These are phyloP conservation scores for Kwoniella bestiolae DNA, from an alignment of 768 basidiomycete genomes.

Conservation along the genomic window DNA sequence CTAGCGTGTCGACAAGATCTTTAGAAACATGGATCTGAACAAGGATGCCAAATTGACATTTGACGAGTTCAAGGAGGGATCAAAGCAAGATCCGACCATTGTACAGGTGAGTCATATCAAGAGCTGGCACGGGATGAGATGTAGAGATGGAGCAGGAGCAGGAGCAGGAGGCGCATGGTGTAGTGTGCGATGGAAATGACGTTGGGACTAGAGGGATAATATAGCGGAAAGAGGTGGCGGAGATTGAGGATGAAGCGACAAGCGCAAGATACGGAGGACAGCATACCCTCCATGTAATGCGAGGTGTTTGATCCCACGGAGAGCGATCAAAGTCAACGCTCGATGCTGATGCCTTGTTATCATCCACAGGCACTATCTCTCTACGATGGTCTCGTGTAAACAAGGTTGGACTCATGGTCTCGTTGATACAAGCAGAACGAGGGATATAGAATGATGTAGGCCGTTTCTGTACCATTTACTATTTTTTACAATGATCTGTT, in stretches of 20 bases:
- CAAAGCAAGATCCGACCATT: conserved; percentile 98
- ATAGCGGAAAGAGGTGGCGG: too few relatives aligned
- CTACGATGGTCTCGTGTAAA: conserved; percentile 40
- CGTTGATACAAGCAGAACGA: not conserved
- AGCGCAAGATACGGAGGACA: too few relatives aligned
- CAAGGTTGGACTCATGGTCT: too few relatives aligned
- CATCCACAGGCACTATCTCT: conserved; percentile 32
- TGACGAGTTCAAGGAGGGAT: conserved; percentile 97
- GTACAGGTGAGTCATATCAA: conserved; percentile 71
- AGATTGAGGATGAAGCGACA: too few relatives aligned
- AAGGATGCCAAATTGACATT: conserved; percentile 91
- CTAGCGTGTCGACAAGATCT: conserved; percentile 98
- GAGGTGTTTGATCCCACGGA: not conserved
- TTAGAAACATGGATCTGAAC: conserved; percentile 94
- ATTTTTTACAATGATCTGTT: too few relatives aligned
- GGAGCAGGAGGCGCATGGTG: too few relatives aligned
- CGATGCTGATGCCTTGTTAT: too few relatives aligned
- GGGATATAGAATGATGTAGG: not conserved
- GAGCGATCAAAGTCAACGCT: too few relatives aligned
- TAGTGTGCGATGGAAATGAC: too few relatives aligned
- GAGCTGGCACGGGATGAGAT: not conserved
- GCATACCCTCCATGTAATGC: not conserved
- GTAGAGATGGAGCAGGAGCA: too few relatives aligned
- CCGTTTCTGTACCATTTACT: too few relatives aligned
- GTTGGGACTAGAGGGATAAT: too few relatives aligned